Conservation (phyloP, 257 asterid genomes). For the Apocynum venetum region DNA sequence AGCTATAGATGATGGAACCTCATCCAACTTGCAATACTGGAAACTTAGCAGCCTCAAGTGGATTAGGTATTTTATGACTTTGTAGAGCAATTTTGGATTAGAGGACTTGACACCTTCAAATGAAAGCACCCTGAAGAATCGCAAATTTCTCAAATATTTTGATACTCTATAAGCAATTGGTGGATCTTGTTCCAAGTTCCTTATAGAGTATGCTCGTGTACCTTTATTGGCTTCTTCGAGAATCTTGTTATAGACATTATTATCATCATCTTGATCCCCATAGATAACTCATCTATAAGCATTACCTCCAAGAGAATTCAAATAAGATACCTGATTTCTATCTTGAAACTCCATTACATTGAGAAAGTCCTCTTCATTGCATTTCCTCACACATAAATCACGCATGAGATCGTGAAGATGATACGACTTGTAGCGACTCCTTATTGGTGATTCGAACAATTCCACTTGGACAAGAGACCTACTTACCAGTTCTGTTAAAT, state of each 20-base stretch:
- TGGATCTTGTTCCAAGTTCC: not conserved
- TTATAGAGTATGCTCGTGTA: not conserved
- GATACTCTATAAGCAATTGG: not conserved
- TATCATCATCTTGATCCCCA: not conserved
- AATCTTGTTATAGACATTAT: not conserved
- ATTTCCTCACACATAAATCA: constrained; percentile 5
- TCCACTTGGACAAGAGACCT: not conserved
- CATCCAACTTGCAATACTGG: not conserved
- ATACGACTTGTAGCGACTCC: not conserved
- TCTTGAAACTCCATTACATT: not conserved
- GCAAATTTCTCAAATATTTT: not conserved
- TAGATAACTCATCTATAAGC: too few relatives aligned
- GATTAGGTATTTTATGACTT: not conserved
- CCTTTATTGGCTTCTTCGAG: not conserved
- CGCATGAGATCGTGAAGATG: constrained; percentile 8
- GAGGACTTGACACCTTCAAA: not conserved
- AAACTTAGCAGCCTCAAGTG: not conserved
- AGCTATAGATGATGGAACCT: not conserved
- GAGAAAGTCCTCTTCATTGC: constrained; percentile 7
- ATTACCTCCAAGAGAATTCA: too few relatives aligned
- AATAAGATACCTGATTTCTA: not conserved
- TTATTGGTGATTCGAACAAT: not conserved
- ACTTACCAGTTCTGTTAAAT: not conserved
- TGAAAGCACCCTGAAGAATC: not conserved
- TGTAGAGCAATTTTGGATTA: too few relatives aligned